Evolutionary conservation across 352 stramenopile species (phyloP).

Genomic region (Phytophthora pinifolia): DNA sequence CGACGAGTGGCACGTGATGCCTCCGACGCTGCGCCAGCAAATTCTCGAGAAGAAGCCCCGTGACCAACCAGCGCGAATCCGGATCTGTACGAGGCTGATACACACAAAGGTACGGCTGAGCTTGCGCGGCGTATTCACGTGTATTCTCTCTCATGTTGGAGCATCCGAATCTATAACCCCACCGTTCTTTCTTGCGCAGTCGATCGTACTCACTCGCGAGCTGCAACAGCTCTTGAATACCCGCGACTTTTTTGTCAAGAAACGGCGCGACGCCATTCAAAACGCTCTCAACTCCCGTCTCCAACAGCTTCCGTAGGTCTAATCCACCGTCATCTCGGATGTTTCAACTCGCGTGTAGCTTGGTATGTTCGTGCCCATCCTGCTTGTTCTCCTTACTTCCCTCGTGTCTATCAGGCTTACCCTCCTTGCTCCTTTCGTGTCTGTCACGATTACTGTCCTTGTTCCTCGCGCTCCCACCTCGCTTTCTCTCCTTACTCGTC

Average conservation of each 20-base stretch:
- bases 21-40: conserved; percentile 62
- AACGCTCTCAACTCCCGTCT: conserved; percentile 27
- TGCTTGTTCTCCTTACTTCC: not conserved
- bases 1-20: conserved; percentile 54
- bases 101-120: conserved; percentile 52
- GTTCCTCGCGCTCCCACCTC: not conserved
- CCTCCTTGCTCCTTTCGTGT: not conserved
- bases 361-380: too few relatives aligned
- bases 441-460: not conserved
- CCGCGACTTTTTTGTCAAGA: conserved; percentile 37
- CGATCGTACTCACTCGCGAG: conserved; percentile 53
- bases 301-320: conserved; percentile 27
- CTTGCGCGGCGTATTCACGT: not conserved
- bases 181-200: conserved; percentile 29
- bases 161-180: conserved; percentile 1
- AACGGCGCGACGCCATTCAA: conserved; percentile 46
- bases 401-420: not conserved
- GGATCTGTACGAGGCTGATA: conserved; percentile 37
- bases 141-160: conserved; percentile 8
- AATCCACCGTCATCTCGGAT: too few relatives aligned
- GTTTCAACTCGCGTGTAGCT: too few relatives aligned
- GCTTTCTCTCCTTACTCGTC: conserved; percentile 4
- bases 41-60: conserved; percentile 46
- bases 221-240: conserved; percentile 44
- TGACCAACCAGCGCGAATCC: conserved; percentile 38